These are phyloP conservation scores for Trichosanthes truncata DNA, from an alignment of 306 rosid genomes.

Conservation along the genomic window DNA sequence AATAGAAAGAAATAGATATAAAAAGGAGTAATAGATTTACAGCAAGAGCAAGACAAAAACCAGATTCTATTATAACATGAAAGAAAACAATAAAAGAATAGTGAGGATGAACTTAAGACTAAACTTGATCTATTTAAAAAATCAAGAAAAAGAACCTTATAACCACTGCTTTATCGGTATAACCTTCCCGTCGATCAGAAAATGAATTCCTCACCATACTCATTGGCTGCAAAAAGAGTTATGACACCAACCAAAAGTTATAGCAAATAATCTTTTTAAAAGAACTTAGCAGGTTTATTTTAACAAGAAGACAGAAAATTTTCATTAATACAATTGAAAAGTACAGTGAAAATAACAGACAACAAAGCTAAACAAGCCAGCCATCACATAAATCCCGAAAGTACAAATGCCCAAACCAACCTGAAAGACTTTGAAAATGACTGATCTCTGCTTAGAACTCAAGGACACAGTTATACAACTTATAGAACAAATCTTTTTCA, in stretches of 20 bases:
- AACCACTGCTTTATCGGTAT: conserved; percentile 80
- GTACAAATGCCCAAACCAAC: background rate
- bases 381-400: background rate
- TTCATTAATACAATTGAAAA: background rate
- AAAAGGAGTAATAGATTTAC: background rate
- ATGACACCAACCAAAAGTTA: conserved; percentile 17
- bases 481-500: too few relatives aligned
- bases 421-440: background rate
- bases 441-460: too few relatives aligned
- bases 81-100: background rate
- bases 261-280: background rate
- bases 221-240: conserved; percentile 55
- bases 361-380: background rate
- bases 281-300: background rate
- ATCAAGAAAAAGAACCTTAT: conserved; percentile 42
- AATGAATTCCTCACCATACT: conserved; percentile 72
- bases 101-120: background rate
- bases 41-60: background rate
- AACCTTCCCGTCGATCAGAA: conserved; percentile 78
- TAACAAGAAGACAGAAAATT: background rate
- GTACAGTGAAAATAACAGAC: background rate
- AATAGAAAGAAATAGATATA: background rate
- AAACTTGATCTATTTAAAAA: background rate
- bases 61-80: background rate
- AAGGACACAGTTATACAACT: too few relatives aligned